Conservation (phyloP, 2,329 filamentous ascomycete species). For the Pseudogymnoascus sp. region DNA sequence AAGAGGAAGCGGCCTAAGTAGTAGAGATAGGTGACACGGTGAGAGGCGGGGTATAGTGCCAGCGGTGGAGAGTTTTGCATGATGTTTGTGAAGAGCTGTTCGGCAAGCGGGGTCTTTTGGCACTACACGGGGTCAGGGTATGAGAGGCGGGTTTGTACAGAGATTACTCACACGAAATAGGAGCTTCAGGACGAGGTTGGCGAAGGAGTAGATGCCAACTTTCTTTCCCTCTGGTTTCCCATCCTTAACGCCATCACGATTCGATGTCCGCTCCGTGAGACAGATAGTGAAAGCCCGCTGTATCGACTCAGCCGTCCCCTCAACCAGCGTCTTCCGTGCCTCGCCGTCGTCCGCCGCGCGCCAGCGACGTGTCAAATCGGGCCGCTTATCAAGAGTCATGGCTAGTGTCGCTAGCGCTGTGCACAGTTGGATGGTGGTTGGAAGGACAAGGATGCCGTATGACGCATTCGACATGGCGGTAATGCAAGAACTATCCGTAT, state of each 20-base stretch:
- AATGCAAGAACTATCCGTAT: conserved; percentile 58
- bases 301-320: conserved; percentile 80
- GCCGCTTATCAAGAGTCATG: conserved; percentile 72
- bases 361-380: conserved; percentile 65
- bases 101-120: conserved; percentile 71
- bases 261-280: conserved; percentile 67
- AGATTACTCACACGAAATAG: conserved; percentile 61
- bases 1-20: conserved; percentile 89
- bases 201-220: conserved; percentile 81
- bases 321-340: conserved; percentile 69
- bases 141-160: background rate
- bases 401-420: conserved; percentile 73
- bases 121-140: conserved; percentile 40
- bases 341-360: conserved; percentile 44
- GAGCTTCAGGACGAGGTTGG: conserved; percentile 81
- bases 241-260: conserved; percentile 43
- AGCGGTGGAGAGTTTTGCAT: conserved; percentile 74
- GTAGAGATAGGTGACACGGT: conserved; percentile 88
- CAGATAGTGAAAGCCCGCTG: conserved; percentile 88
- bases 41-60: conserved; percentile 70
- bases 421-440: conserved; percentile 74
- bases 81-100: conserved; percentile 85
- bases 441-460: conserved; percentile 72
- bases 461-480: conserved; percentile 72
- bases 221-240: conserved; percentile 75